Conservation (phyloP, 192 early-diverging fungal species). For the Podila epicladia region DNA sequence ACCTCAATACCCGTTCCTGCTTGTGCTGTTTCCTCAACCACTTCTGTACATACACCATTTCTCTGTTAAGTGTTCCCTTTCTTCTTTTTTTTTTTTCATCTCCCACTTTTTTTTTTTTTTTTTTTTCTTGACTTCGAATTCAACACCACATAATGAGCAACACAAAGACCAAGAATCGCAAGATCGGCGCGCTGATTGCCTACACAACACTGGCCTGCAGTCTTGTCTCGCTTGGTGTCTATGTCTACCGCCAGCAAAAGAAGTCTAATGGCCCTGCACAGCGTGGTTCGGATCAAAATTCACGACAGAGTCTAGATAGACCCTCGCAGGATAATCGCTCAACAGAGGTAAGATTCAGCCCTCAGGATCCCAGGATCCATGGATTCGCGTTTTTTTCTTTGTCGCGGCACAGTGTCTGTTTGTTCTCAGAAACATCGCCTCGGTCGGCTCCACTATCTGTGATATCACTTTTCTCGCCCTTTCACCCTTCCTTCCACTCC, state of each 20-base stretch:
- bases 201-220: slow-evolving; percentile 43
- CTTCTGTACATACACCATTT: not conserved
- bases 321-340: slow-evolving; percentile 15
- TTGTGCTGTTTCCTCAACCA: not conserved
- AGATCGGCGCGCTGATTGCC: slow-evolving; percentile 30
- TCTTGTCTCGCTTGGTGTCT: slow-evolving; percentile 30
- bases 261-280: not conserved
- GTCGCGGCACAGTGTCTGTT: too few relatives aligned
- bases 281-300: slow-evolving; percentile 19
- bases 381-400: too few relatives aligned
- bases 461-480: too few relatives aligned
- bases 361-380: too few relatives aligned
- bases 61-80: not conserved
- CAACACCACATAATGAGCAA: slow-evolving; percentile 29
- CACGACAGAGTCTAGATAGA: slow-evolving; percentile 14
- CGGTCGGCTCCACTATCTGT: too few relatives aligned
- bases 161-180: slow-evolving; percentile 21
- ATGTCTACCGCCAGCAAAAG: slow-evolving; percentile 35
- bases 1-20: too few relatives aligned
- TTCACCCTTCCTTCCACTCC: too few relatives aligned
- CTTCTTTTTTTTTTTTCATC: not conserved
- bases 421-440: too few relatives aligned
- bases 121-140: not conserved
- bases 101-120: not conserved
- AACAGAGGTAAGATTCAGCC: slow-evolving; percentile 17